These are phyloP conservation scores for Laetiporus sulphureus DNA, from an alignment of 1,284 basidiomycete genomes.

Conservation along the genomic window DNA sequence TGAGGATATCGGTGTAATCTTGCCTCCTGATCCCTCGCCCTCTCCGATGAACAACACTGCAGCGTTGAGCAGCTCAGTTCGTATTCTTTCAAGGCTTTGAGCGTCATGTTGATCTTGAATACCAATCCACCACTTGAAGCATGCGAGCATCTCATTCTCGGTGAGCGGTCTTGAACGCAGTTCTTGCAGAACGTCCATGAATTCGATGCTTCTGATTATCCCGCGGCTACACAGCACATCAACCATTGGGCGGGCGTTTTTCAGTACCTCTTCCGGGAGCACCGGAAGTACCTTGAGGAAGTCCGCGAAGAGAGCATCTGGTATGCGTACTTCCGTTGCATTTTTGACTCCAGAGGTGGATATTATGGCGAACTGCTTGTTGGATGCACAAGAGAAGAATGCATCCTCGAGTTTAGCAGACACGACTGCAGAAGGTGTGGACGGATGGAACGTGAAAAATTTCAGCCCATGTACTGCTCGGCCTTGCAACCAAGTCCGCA, in stretches of 20 bases:
- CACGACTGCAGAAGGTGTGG: slow-evolving; percentile 87
- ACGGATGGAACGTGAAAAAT: slow-evolving; percentile 85
- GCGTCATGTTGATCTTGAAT: slow-evolving; percentile 48
- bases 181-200: slow-evolving; percentile 83
- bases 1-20: slow-evolving; percentile 61
- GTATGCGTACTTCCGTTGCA: slow-evolving; percentile 71
- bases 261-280: slow-evolving; percentile 61
- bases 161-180: slow-evolving; percentile 68
- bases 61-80: slow-evolving; percentile 62
- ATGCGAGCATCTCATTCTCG: slow-evolving; percentile 74
- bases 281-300: slow-evolving; percentile 84
- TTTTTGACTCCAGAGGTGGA: slow-evolving; percentile 75
- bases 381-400: slow-evolving; percentile 66
- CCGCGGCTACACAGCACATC: slow-evolving; percentile 58
- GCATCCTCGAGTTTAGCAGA: slow-evolving; percentile 71
- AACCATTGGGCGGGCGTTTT: slow-evolving; percentile 62
- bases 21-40: slow-evolving; percentile 34
- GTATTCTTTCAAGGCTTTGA: slow-evolving; percentile 39
- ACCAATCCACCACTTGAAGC: slow-evolving; percentile 86
- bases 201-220: slow-evolving; percentile 78
- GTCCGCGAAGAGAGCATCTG: slow-evolving; percentile 64
- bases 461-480: slow-evolving; percentile 80
- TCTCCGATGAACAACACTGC: slow-evolving; percentile 50
- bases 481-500: slow-evolving; percentile 45
- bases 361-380: slow-evolving; percentile 61